phyloP scores from a whole-genome alignment of 306 rosid species.

The Trichosanthes truncata region DNA sequence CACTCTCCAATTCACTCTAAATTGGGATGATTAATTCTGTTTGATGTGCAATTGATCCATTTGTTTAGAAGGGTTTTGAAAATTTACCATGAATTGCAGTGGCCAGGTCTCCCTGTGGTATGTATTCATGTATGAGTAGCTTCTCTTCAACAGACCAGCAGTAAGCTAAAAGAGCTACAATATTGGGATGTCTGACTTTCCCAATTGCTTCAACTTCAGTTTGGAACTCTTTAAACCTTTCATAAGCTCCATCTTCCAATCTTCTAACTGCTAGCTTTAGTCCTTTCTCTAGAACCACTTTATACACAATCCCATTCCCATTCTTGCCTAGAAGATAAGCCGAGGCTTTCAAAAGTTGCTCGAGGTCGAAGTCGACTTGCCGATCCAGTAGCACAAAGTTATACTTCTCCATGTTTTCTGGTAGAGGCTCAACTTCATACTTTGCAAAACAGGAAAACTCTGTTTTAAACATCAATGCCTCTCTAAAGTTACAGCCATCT shows the following conservation, averaged over 20 bases:
- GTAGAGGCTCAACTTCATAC: constrained; percentile 52
- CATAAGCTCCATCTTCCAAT: constrained; percentile 91
- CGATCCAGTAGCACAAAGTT: constrained; percentile 74
- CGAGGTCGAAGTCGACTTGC: constrained; percentile 69
- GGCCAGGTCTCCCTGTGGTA: constrained; percentile 78
- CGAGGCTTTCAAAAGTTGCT: constrained; percentile 89
- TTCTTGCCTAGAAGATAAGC: constrained; percentile 90
- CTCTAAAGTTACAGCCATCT: constrained; percentile 17
- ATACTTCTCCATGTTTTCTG: constrained; percentile 70
- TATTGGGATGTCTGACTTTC: constrained; percentile 75
- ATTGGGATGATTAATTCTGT: neutral
- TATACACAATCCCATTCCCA: constrained; percentile 90
- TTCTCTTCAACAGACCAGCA: constrained; percentile 98
- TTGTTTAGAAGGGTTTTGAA: neutral
- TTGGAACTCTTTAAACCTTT: constrained; percentile 88
- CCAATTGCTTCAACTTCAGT: constrained; percentile 96
- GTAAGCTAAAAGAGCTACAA: constrained; percentile 73
- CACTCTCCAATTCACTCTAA: neutral
- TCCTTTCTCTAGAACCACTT: constrained; percentile 92
- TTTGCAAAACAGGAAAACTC: constrained; percentile 63
- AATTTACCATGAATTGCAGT: constrained; percentile 73
- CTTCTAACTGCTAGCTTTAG: constrained; percentile 73
- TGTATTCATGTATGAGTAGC: constrained; percentile 80
- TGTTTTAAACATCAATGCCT: constrained; percentile 43
- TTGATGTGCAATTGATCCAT: neutral